A percentile compares a stretch with the other conserved stretches of the same genome.
Conservation (phyloP, 371 early-diverging fungal genomes). For the Rhizomucor miehei region DNA sequence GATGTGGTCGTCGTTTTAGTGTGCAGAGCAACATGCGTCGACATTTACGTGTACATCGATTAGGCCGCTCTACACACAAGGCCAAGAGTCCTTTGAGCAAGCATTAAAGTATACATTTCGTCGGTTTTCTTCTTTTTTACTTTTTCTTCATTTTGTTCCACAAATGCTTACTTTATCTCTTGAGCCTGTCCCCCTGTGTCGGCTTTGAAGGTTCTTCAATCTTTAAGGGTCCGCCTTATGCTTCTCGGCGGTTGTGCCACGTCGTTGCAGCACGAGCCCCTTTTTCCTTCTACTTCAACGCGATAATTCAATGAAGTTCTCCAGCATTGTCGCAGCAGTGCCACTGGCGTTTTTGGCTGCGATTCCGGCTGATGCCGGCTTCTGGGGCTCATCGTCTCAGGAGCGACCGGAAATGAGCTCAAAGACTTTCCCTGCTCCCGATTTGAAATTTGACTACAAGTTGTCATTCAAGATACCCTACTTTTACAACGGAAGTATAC, state of each 20-base stretch:
- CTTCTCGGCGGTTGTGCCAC: no score
- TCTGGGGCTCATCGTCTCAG: background rate
- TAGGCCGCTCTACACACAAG: slow-evolving; percentile 13
- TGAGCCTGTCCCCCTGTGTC: no score
- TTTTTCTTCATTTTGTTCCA: background rate
- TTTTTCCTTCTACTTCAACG: no score
- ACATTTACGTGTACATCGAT: slow-evolving; percentile 46
- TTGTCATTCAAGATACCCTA: slow-evolving; percentile 64
- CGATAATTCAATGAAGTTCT: no score
- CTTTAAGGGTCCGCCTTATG: no score
- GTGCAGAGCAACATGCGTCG: slow-evolving; percentile 64
- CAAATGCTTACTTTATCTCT: background rate
- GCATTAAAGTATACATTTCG: background rate
- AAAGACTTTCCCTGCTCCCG: slow-evolving; percentile 11
- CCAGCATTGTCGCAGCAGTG: no score
- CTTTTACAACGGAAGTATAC: slow-evolving; percentile 51
- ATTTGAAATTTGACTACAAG: slow-evolving; percentile 59
- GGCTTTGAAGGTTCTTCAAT: no score
- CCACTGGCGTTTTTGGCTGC: no score
- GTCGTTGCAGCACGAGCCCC: no score
- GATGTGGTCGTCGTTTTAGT: slow-evolving; percentile 57
- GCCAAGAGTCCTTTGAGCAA: slow-evolving; percentile 12
- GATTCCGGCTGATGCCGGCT: background rate
- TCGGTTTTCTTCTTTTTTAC: background rate
- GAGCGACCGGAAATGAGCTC: background rate